Base-by-base conservation (phyloP, 768 basidiomycete genomes). In the Mycena vulgaris region DNA sequence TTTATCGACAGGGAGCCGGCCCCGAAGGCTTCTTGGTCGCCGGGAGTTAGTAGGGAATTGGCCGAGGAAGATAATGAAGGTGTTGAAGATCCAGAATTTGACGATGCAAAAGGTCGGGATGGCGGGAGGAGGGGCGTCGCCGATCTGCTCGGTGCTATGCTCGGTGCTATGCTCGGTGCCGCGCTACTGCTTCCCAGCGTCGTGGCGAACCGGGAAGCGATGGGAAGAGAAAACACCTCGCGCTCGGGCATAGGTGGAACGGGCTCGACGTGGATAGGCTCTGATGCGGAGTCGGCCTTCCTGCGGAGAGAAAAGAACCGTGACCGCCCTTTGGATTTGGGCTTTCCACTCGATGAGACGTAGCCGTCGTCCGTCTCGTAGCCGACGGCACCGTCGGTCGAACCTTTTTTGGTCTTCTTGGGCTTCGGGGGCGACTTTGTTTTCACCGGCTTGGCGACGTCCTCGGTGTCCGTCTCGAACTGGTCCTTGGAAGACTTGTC, bases 171-270 rank as follows among this genome's bases (percentile, higher is more conserved):
- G 27, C 68, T 69, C 3, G 39, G 39, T n/a, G 52, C n/a, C 8
- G 10, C 39, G 30, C 35, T 45, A 23, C n/a, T 27, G 59, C 49
- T 16, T 49, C 59, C 72, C 27, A 80, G 62, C 8, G 82, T 82
- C 2, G 83, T 86, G 14, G 84, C 87, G 71, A 88, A 89, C 66
- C 79, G 78, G 21, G 80, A 83, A 5, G 87, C 87, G 63, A 88
- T 88, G 27, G 87, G 87, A 25, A 87, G 80, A 10, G 79, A 74
- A 35, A 84, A 74, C 2, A 78, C 73, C 42, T 80, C 80, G 55
- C 74, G 80, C 27, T 76, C 76, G 17, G 78, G 80, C 59, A 79
- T 68, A 11, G 75, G 72, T 0, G 76, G 80, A 23, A 45, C 70
- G 39, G 70, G 68, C 37, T 72, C 71, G 2, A 31, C 35, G 30